These are phyloP conservation scores for Ascochyta pisi DNA, from an alignment of 2,329 filamentous ascomycete genomes.

Conservation along the genomic window DNA sequence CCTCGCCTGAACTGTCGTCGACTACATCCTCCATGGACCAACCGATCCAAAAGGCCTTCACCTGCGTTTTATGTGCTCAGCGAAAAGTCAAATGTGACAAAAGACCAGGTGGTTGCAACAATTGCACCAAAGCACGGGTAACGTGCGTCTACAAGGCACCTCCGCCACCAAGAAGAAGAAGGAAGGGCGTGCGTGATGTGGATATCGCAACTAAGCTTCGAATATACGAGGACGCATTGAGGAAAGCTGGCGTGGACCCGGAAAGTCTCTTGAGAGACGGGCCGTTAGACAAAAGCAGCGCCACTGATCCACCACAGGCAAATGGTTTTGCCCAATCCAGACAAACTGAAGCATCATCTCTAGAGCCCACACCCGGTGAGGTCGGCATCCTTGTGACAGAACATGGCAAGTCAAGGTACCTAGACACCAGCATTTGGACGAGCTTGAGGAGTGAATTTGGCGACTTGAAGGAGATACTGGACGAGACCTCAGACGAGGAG, in stretches of 20 bases:
- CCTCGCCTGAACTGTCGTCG: background rate
- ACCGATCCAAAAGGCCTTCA: constrained; percentile 36
- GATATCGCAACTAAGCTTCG: constrained; percentile 34
- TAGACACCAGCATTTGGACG: constrained; percentile 45
- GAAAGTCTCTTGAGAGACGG: constrained; percentile 29
- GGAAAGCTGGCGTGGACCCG: constrained; percentile 37
- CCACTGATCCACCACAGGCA: no score
- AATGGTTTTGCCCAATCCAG: background rate
- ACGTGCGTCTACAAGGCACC: constrained; percentile 44
- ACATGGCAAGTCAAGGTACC: constrained; percentile 39
- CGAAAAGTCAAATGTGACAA: constrained; percentile 47
- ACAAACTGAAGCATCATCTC: background rate
- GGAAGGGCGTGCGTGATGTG: constrained; percentile 33
- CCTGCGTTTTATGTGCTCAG: constrained; percentile 44
- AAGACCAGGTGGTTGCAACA: constrained; percentile 35
- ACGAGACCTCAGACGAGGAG: constrained; percentile 41
- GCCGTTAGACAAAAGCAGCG: background rate
- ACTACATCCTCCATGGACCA: background rate
- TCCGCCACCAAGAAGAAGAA: constrained; percentile 39
- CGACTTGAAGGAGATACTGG: constrained; percentile 35
- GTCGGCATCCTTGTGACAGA: constrained; percentile 33
- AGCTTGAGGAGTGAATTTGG: constrained; percentile 40
- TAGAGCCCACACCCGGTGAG: background rate
- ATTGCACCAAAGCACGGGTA: constrained; percentile 40
- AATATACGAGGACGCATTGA: constrained; percentile 41